Percentiles rank a stretch among this genome's conserved stretches.
Evolutionary conservation across 2,329 filamentous ascomycete species (phyloP).

Genomic region (Chrysosporium queenslandicum): DNA sequence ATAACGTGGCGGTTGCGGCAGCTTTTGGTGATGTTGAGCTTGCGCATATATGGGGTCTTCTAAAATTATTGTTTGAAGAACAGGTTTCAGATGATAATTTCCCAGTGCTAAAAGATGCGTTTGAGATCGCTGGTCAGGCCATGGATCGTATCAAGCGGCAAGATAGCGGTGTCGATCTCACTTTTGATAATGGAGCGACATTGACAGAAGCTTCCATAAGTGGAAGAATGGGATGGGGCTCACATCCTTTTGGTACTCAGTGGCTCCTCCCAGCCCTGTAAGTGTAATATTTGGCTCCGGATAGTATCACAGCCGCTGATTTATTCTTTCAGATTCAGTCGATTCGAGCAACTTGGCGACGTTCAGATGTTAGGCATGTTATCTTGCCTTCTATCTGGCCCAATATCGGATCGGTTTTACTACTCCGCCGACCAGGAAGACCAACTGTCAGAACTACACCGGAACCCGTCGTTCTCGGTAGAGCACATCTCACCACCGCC

Average conservation of each 20-base stretch:
- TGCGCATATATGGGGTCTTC: conserved; percentile 72
- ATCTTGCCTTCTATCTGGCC: conserved; percentile 49
- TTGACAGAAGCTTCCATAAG: background rate
- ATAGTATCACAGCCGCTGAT: background rate
- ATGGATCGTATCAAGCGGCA: conserved; percentile 38
- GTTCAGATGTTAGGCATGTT: conserved; percentile 58
- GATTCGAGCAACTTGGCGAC: conserved; percentile 52
- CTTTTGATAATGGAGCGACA: conserved; percentile 20
- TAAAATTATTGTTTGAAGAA: conserved; percentile 65
- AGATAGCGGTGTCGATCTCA: conserved; percentile 28
- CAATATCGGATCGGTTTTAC: conserved; percentile 26
- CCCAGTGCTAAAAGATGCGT: conserved; percentile 48
- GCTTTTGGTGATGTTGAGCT: conserved; percentile 61
- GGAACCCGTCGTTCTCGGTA: conserved; percentile 38
- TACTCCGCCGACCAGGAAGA: background rate
- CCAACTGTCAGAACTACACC: conserved; percentile 29
- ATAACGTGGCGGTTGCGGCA: conserved; percentile 71
- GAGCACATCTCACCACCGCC: conserved; percentile 40
- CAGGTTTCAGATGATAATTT: conserved; percentile 56
- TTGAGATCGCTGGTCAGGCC: conserved; percentile 59
- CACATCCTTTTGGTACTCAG: conserved; percentile 45
- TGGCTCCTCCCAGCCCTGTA: conserved; percentile 48
- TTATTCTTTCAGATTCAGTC: conserved; percentile 36
- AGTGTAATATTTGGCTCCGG: background rate
- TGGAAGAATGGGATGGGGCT: conserved; percentile 44